Base-by-base conservation (phyloP, 768 basidiomycete species). In the Leccinum subgranulosum region DNA sequence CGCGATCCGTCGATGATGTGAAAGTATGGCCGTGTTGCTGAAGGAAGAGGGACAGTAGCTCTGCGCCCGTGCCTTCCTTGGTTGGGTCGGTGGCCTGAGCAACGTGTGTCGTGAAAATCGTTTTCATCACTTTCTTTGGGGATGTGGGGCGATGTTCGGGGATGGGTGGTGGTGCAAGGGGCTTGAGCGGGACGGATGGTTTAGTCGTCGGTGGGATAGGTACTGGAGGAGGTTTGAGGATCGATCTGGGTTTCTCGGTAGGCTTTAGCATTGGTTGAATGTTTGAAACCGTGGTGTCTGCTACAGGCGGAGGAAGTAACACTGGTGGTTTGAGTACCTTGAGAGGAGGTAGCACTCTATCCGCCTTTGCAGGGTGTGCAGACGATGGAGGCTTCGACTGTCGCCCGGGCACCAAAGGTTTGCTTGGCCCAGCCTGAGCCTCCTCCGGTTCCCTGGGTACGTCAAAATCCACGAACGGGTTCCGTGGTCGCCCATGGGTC, bases 41-140 rank as follows among this genome's bases (percentile, higher is more conserved):
- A 15, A 86, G 67, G 47, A 84, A 75, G 15, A 86, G 73, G 4
- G 81, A 79, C 10, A 84, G 73, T 3, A 86, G 64, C 62, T 85
- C 82, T 21, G 79, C 78, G 3, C 75, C 66, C 8, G 81, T 73
- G 23, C 70, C 75, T 43, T 84, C 82, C 15, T 81, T 81, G 34
- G 75, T 78, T 1, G 81, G 71, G 66, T 85, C 79, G 12, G 76
- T 83, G 21, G 81, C 77, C 14, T 72, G 74, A 1, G 84, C 83
- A 15, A 86, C 69, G n/a, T 71, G 68, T 6, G 83, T 84, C 15
- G 76, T 80, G 1, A 76, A 77, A 29, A 86, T 80, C 7, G 83
- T 79, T 47, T 74, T 77, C 64, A 82, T 62, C 6, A 70, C 67
- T 56, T 79, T 77, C 36, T 73, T 63, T 4, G 70, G 63, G 2